Evolutionary conservation across 139 green algal species (phyloP), one percentile per base, ranked within the genome.

Genomic region (Yamagishiella unicocca): DNA sequence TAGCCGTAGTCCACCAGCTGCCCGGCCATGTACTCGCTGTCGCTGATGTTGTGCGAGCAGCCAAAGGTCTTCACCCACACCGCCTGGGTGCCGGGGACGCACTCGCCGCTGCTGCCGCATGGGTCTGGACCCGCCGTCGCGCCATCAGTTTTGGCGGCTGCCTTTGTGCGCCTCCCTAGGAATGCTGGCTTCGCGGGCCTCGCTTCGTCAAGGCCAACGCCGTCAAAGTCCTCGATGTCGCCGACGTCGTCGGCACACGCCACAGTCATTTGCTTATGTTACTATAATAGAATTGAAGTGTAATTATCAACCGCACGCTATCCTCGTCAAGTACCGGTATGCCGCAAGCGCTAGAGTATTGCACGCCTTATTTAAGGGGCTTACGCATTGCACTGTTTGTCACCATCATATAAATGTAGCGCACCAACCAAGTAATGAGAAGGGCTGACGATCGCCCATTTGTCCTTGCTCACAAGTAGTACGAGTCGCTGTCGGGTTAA

Each of bases 21-120:
- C 21, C 95, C 95, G 14, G 90, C 87, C 94, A 98, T 97, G 87
- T 96, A 98, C 77, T 99, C 97, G 5, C 71, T 89, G 86, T 99
- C 97, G 33, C 70, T 92, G 17, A 92, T 85, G 85, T 98, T 98
- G 91, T 98, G 96, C 7, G 87, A 81, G 89, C 95, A 96, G 25
- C 95, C 95, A 78, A 97, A 97, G 0, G 95, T 97, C 74, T 96
- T 96, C 0, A 98, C 83, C 93, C 94, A 98, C 7, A 98, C 78
- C 4, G 78, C 64, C 75, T 94, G 84, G 1, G 81, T 94, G 31
- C 94, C 95, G 5, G 95, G 95, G 27, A 96, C 85, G 38, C 37
- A 72, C n/a, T n/a, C n/a, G 58, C 22, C 58, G 58, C 6, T n/a
- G 19, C 29, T 67, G 58, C 58, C 58, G 58, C 19, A 27, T 9